Evolutionary conservation across 2,329 filamentous ascomycete genomes (phyloP).

Genomic region (Pseudonectria foliicola): DNA sequence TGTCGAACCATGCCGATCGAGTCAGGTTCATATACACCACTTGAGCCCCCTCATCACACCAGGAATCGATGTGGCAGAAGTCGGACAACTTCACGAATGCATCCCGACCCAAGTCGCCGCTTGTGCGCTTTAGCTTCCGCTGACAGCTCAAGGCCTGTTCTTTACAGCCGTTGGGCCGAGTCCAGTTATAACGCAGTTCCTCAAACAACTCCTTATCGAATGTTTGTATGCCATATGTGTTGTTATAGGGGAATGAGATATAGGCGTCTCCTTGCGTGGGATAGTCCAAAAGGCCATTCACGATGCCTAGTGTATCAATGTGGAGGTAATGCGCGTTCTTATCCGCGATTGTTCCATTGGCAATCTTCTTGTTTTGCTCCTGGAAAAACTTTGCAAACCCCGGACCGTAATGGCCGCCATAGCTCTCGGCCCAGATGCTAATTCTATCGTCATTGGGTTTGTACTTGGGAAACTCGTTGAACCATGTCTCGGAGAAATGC

Average conservation of each 20-base stretch:
- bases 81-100: constrained; percentile 6
- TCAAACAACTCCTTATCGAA: constrained; percentile 40
- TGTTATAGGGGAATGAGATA: constrained; percentile 51
- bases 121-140: constrained; percentile 39
- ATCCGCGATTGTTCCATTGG: constrained; percentile 20
- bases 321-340: constrained; percentile 43
- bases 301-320: constrained; percentile 57
- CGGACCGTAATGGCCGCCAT: constrained; percentile 64
- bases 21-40: constrained; percentile 41
- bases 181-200: constrained; percentile 23
- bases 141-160: constrained; percentile 48
- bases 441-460: constrained; percentile 48
- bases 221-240: constrained; percentile 53
- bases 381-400: constrained; percentile 52
- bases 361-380: constrained; percentile 51
- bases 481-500: constrained; percentile 59
- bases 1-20: constrained; percentile 51
- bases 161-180: constrained; percentile 39
- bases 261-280: constrained; percentile 52
- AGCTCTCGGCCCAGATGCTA: constrained; percentile 61
- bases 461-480: constrained; percentile 52
- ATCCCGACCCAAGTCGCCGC: constrained; percentile 15
- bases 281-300: constrained; percentile 63
- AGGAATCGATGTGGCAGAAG: constrained; percentile 42
- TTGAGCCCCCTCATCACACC: constrained; percentile 46